Percentiles rank a stretch among this genome's conserved stretches.
Conservation (phyloP, 1,284 basidiomycete species). For the Ceratobasidium papillatum region DNA sequence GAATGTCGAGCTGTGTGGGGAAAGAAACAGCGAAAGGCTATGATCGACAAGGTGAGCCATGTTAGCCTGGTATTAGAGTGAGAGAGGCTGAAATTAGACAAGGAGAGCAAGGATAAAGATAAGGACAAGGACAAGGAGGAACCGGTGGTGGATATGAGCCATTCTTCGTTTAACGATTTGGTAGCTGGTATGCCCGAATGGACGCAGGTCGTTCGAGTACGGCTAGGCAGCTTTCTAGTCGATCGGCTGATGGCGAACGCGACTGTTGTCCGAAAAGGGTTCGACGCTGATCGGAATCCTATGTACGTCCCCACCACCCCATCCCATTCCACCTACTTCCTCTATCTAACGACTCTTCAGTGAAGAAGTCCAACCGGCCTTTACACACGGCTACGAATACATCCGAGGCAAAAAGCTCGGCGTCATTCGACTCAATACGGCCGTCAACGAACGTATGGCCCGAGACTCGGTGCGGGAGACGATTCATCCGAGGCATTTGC, state of each 20-base stretch:
- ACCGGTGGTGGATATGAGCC: no score
- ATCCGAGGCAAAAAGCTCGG: conserved; percentile 91
- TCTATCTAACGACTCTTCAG: conserved; percentile 52
- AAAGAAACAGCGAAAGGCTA: conserved; percentile 14
- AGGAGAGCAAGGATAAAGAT: neutral
- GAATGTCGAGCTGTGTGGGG: conserved; percentile 74
- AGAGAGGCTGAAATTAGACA: neutral
- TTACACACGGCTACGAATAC: conserved; percentile 94
- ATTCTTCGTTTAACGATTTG: conserved; percentile 64
- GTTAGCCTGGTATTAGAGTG: no score
- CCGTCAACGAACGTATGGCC: conserved; percentile 79
- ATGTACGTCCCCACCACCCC: neutral
- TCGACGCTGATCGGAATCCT: conserved; percentile 53
- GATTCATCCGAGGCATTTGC: conserved; percentile 91
- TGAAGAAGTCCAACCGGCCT: conserved; percentile 87
- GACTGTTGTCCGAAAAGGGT: conserved; percentile 71
- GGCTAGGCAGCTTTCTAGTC: conserved; percentile 85
- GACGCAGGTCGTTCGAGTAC: conserved; percentile 79
- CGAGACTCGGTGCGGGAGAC: conserved; percentile 80
- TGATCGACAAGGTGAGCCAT: neutral
- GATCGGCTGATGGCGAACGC: conserved; percentile 87
- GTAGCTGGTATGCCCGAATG: conserved; percentile 79
- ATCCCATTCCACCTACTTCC: neutral
- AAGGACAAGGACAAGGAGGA: conserved; percentile 50
- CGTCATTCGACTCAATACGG: conserved; percentile 87